Base-by-base conservation (phyloP, 345 rosid genomes). In the Citrus sp. region DNA sequence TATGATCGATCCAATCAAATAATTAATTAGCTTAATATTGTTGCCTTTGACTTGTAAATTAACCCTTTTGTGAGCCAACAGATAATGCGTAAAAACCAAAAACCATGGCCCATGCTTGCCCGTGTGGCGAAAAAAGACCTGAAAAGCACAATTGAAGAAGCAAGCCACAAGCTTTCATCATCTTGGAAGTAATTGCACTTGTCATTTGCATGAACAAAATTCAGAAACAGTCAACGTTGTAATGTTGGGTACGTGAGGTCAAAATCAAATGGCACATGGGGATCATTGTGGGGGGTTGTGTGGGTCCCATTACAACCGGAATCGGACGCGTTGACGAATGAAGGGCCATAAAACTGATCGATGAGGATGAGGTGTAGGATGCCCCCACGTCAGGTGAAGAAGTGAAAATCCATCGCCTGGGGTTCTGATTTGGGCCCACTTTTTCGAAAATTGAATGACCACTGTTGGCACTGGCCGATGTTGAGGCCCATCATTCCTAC, bases 241-340 rank as follows among this genome's bases (percentile, higher is more conserved):
- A n/a, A 3, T 19, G n/a, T 12, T 18, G 30, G 62, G 56, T 63
- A n/a, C 60, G 67, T 30, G 5, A 27, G 19, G 84, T 82, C 86
- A 82, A 79, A 42, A 72, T 84, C 87, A 67, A 42, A 19, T 18
- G 32, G 84, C 89, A 87, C 88, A 80, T 87, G 89, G 73, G 7
- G 42, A 10, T 42, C 3, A 18, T 7, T 22, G 25, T 4, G 25
- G 65, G 59, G 73, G 34, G 34, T 34, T 2, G 80, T 28, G 16
- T 42, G 69, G 78, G 84, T n/a, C 82, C 82, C 80, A 62, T 4
- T 10, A 42, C n/a, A 14, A 16, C 21, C 49, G 5, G 10, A 24
- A 55, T 22, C 19, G 3, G 49, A 64, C 67, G 70, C 76, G 78
- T 74, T 63, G 80, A 86, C 79, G 63, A 58, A 49, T 64, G 71